Evolutionary conservation across 2,329 filamentous ascomycete genomes (phyloP).

Genomic region (Diaporthe capsici): DNA sequence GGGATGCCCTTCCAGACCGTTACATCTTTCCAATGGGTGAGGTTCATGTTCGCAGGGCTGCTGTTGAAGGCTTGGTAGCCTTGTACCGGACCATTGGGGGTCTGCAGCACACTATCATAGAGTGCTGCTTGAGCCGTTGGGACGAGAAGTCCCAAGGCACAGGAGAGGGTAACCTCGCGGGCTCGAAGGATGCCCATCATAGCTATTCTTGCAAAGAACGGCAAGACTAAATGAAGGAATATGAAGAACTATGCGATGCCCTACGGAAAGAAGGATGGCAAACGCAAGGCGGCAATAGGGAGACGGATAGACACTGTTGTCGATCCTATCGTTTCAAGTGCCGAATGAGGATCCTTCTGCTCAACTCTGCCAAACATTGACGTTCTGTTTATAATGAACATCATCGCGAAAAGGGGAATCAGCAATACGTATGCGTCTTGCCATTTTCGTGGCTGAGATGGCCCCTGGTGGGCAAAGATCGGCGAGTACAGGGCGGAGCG

Average conservation of each 20-base stretch:
- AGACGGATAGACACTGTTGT: neutral
- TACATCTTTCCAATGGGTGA: constrained; percentile 51
- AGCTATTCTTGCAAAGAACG: neutral
- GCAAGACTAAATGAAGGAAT: neutral
- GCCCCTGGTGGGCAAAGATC: neutral
- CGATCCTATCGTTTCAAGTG: neutral
- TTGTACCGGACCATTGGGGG: constrained; percentile 43
- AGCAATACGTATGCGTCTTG: neutral
- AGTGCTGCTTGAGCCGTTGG: constrained; percentile 41
- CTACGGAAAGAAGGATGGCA: neutral
- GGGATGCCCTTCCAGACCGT: constrained; percentile 66
- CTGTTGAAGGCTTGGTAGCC: constrained; percentile 44
- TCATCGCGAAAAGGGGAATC: neutral
- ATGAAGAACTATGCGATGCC: neutral
- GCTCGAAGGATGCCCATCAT: neutral
- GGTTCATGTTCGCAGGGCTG: constrained; percentile 41
- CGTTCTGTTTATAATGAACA: neutral
- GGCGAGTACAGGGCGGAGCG: neutral
- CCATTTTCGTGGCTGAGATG: too few relatives aligned
- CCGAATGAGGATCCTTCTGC: neutral
- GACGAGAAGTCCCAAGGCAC: constrained; percentile 3
- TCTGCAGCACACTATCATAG: constrained; percentile 42
- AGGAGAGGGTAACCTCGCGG: neutral
- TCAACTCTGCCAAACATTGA: neutral
- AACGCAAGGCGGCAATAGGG: neutral